These are phyloP conservation scores for Orobanche coerulescens DNA, from an alignment of 257 asterid species.

Conservation along the genomic window DNA sequence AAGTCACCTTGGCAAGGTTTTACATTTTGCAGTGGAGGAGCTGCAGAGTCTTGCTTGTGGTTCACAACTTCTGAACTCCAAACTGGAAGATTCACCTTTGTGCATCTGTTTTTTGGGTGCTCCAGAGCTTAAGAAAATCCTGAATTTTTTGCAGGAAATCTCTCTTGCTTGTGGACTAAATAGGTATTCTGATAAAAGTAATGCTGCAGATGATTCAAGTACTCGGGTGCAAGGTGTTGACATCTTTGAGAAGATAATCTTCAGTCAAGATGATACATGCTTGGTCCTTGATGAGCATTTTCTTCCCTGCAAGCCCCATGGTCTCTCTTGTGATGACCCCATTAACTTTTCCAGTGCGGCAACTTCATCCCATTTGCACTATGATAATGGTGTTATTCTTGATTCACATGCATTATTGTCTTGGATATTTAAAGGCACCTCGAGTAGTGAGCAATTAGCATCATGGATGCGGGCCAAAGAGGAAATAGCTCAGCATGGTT, in stretches of 20 bases:
- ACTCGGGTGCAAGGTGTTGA: constrained; percentile 37
- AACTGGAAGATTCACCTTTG: constrained; percentile 62
- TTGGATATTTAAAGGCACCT: constrained; percentile 73
- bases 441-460: constrained; percentile 63
- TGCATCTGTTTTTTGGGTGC: constrained; percentile 84
- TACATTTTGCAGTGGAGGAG: constrained; percentile 79
- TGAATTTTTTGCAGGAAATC: constrained; percentile 77
- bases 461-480: constrained; percentile 61
- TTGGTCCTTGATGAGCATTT: constrained; percentile 65
- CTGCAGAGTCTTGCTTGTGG: constrained; percentile 70
- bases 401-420: constrained; percentile 79
- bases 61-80: constrained; percentile 58
- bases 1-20: constrained; percentile 81
- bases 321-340: constrained; percentile 26
- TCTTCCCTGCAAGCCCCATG: constrained; percentile 42
- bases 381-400: constrained; percentile 39
- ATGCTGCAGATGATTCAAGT: constrained; percentile 34
- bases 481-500: constrained; percentile 66
- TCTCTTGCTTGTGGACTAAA: constrained; percentile 59
- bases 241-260: constrained; percentile 47
- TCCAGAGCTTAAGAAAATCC: constrained; percentile 69
- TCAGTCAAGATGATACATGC: constrained; percentile 55
- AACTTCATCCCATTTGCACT: constrained; percentile 31
- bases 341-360: constrained; percentile 27
- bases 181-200: constrained; percentile 63